Evolutionary conservation across 1,284 basidiomycete species (phyloP), one percentile per base, ranked within the genome.

Genomic region (Golubevia pallescens): DNA sequence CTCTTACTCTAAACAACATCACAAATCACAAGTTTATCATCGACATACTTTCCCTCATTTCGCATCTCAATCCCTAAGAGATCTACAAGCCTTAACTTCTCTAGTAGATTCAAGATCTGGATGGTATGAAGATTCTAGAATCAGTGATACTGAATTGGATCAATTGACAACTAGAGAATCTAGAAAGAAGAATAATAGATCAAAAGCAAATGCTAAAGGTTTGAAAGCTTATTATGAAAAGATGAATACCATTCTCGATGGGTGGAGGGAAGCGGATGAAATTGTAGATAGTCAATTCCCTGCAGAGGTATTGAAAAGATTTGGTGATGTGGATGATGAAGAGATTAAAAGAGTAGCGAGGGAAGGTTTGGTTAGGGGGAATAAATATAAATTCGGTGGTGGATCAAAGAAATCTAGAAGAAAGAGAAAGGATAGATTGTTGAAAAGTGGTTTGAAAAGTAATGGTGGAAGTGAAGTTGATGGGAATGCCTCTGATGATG

Each of bases 241-340:
- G 10, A 73, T 78, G 58, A 80, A 83, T 56, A 69, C 71, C 42
- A 75, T 79, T 4, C 71, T 84, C 2, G 81, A 84, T 32, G 78
- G 77, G 0, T 82, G 78, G 80, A 69, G 80, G 24, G 78, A 82
- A 61, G 77, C 77, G 34, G 81, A 84, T 60, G 79, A 80, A 62
- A 79, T 84, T 61, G 71, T 84, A 55, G 81, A 84, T 62, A 79
- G 75, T 23, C 75, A 73, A 59, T 84, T 84, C 60, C 80, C 80
- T 2, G 73, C 70, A 34, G 78, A 84, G 58, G 80, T 84, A 32
- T 75, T 84, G 73, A 73, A 75, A 16, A 70, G 80, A 55, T 82
- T 82, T 61, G 66, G 68, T 16, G 53, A 63, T 63, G 57, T 68
- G 7, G 57, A 70, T 21, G 67, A 69, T 24, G 67, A 66, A n/a